Evolutionary conservation across 2,329 filamentous ascomycete genomes (phyloP).

Genomic region (Colletotrichum chlorophyti): DNA sequence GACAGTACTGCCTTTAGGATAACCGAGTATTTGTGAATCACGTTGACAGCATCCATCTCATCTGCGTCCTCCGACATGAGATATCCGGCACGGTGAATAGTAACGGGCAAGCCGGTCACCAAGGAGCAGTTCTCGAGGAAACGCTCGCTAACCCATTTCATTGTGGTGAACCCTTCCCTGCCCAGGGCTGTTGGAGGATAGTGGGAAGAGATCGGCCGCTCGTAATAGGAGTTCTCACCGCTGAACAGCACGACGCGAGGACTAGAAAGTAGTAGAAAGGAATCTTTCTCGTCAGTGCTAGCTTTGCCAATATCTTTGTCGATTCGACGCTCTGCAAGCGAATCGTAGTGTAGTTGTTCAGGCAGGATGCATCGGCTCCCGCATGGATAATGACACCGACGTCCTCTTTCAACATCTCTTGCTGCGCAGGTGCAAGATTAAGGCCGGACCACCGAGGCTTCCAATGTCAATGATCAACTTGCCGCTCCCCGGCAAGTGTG

Average conservation of each 20-base stretch:
- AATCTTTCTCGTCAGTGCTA: constrained; percentile 30
- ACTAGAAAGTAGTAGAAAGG: constrained; percentile 44
- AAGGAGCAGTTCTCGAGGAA: constrained; percentile 35
- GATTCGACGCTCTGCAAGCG: constrained; percentile 37
- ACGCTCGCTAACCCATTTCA: constrained; percentile 43
- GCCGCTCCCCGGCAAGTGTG: not conserved
- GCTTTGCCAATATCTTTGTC: constrained; percentile 35
- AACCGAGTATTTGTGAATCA: constrained; percentile 12
- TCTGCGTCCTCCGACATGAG: constrained; percentile 26
- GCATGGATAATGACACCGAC: constrained; percentile 58
- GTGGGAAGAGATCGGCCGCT: constrained; percentile 29
- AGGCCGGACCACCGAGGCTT: constrained; percentile 42
- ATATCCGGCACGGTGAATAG: constrained; percentile 36
- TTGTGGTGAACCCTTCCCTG: constrained; percentile 40
- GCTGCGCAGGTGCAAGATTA: constrained; percentile 40
- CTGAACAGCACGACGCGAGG: constrained; percentile 31
- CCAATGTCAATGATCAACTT: constrained; percentile 45
- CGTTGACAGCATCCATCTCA: constrained; percentile 15
- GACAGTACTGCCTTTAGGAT: not conserved
- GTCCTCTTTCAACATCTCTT: not conserved
- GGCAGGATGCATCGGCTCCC: constrained; percentile 43
- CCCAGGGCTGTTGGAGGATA: constrained; percentile 37
- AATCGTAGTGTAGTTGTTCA: constrained; percentile 39
- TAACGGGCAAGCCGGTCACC: constrained; percentile 30
- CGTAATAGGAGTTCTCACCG: constrained; percentile 14